Base-by-base conservation (phyloP, 805 yeast genomes). In the Sugiyamaella smithiae region DNA sequence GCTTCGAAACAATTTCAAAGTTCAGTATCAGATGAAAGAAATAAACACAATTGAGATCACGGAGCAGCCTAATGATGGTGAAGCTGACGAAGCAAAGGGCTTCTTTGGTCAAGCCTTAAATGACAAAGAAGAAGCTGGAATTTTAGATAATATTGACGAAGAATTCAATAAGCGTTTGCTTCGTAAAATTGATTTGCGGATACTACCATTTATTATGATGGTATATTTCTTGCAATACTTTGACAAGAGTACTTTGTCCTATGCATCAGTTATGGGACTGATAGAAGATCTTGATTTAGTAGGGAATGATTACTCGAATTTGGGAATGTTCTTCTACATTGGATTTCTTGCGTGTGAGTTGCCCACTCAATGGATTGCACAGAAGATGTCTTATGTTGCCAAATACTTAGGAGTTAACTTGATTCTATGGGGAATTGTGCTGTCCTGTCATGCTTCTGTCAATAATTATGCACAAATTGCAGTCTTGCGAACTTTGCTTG, bases 221-320 rank as follows among this genome's bases (percentile, higher is more conserved):
- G 49, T 47, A 11, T 53, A 53, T 28, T 47, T 50, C n/a, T 32
- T 51, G 17, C 57, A 53, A 44, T 45, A 46, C 31, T 28, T 48
- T 8, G 87, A 81, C 62, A 81, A 81, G 60, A 63, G 68, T 16
- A 63, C 82, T 1, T 70, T 69, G 33, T 68, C 78, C 20, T 77
- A 72, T 40, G 77, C 80, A 1, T 71, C 80, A 7, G 72, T 78
- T 35, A 67, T 73, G 70, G 82, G 79, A 37, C 62, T 74, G 47
- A 64, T 66, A 54, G 61, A 56, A 17, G 20, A 33, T 19, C 17
- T 20, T 3, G 19, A 29, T 12, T 67, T 73, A 70, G 46, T 38
- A 16, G 71, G 75, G 40, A 54, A 54, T 35, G 57, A 63, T 45
- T 74, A 66, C 46, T 61, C 73, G 7, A 72, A 77, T 75, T 67